Evolutionary conservation across 805 yeast genomes (phyloP).

Genomic region (Wickerhamia fluorescens): DNA sequence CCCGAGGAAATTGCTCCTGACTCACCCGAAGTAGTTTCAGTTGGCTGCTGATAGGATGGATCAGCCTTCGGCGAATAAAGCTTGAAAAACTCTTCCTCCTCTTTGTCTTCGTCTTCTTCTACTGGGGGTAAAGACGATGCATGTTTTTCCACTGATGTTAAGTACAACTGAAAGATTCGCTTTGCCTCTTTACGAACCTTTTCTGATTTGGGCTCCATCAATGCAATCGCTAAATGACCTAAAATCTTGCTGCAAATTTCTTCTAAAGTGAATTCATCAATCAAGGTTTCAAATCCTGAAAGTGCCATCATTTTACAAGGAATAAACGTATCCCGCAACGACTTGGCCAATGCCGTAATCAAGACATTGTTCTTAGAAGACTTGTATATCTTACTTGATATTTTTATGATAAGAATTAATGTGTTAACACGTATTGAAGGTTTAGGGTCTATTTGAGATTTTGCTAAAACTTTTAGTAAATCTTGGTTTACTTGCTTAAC

Average conservation of each 20-base stretch:
- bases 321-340: slow-evolving; percentile 70
- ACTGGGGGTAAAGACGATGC: slow-evolving; percentile 26
- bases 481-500: slow-evolving; percentile 85
- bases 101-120: slow-evolving; percentile 32
- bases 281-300: slow-evolving; percentile 58
- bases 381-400: slow-evolving; percentile 51
- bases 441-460: slow-evolving; percentile 67
- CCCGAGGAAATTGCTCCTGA: slow-evolving; percentile 19
- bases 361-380: slow-evolving; percentile 63
- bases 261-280: slow-evolving; percentile 62
- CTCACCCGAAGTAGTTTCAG: slow-evolving; percentile 3
- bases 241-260: slow-evolving; percentile 74
- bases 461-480: slow-evolving; percentile 70
- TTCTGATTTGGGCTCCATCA: slow-evolving; percentile 61
- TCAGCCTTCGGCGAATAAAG: not conserved
- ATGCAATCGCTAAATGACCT: slow-evolving; percentile 77
- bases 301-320: slow-evolving; percentile 74
- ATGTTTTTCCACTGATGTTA: slow-evolving; percentile 31
- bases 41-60: slow-evolving; percentile 2
- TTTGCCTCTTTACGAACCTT: slow-evolving; percentile 71
- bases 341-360: slow-evolving; percentile 79
- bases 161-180: slow-evolving; percentile 54
- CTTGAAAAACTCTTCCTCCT: slow-evolving; percentile 31
- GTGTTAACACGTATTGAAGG: slow-evolving; percentile 77
- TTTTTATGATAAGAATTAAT: slow-evolving; percentile 57